A percentile compares a stretch with the other conserved stretches of the same genome.
Conservation (phyloP, 495 filamentous ascomycete genomes). For the Xylaria grammica region DNA sequence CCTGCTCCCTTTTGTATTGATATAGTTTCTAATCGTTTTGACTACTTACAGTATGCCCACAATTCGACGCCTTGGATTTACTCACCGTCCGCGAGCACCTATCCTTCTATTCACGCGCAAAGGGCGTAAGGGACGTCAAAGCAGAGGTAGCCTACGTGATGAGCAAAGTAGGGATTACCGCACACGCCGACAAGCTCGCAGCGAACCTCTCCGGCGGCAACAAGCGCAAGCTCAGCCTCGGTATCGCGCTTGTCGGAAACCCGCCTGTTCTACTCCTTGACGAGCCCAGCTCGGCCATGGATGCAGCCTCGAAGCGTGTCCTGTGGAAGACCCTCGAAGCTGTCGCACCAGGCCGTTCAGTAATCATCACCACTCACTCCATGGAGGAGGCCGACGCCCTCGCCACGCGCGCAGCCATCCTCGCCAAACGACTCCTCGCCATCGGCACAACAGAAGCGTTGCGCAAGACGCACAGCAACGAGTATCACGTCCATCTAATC, state of each 20-base stretch:
- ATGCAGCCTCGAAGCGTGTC: constrained; percentile 65
- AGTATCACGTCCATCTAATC: constrained; percentile 66
- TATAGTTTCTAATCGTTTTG: not conserved
- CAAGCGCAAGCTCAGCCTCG: constrained; percentile 68
- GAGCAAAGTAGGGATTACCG: constrained; percentile 53
- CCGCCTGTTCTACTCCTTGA: constrained; percentile 69
- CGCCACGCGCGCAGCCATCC: constrained; percentile 64
- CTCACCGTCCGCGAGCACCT: constrained; percentile 69
- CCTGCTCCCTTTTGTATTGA: too few species aligned
- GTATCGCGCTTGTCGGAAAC: constrained; percentile 70
- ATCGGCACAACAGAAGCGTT: constrained; percentile 62
- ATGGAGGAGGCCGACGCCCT: constrained; percentile 75
- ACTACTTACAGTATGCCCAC: constrained; percentile 62
- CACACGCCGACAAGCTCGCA: constrained; percentile 58
- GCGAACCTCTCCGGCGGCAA: constrained; percentile 68
- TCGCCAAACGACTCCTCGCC: constrained; percentile 64
- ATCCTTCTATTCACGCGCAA: constrained; percentile 64
- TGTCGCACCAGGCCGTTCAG: constrained; percentile 54
- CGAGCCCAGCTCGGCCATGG: constrained; percentile 67
- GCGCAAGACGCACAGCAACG: constrained; percentile 57
- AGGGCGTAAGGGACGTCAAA: constrained; percentile 61
- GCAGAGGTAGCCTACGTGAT: constrained; percentile 60
- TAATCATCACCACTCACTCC: constrained; percentile 66
- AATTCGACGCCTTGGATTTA: constrained; percentile 63
- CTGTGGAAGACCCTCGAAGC: constrained; percentile 65